These are phyloP conservation scores for Lentinula sp. DNA, from an alignment of 768 basidiomycete genomes.

Conservation along the genomic window DNA sequence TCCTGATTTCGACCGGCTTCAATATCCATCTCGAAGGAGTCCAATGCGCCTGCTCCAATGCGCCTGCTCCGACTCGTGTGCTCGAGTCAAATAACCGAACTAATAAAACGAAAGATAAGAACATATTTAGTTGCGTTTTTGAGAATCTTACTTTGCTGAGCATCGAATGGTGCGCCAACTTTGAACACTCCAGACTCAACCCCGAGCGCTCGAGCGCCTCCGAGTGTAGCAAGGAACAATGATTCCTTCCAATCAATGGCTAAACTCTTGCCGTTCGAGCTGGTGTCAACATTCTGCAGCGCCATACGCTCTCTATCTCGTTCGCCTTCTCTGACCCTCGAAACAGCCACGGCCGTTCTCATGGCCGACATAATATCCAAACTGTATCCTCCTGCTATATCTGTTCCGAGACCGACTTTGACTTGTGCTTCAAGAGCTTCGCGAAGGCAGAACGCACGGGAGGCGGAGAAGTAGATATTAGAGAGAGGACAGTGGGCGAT, in stretches of 20 bases:
- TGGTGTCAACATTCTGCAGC: not conserved
- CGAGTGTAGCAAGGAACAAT: constrained; percentile 74
- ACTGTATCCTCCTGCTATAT: constrained; percentile 83
- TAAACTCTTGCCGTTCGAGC: constrained; percentile 19
- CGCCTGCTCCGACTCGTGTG: constrained; percentile 43
- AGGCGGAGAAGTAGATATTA: constrained; percentile 78
- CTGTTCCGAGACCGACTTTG: constrained; percentile 76
- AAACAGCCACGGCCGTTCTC: constrained; percentile 70
- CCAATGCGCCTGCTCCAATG: constrained; percentile 64
- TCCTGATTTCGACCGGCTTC: not conserved
- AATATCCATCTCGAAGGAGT: constrained; percentile 53
- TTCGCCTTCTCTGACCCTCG: constrained; percentile 58
- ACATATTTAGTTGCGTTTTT: not conserved
- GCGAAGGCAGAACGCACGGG: constrained; percentile 58
- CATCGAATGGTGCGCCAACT: constrained; percentile 66
- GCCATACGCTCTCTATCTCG: constrained; percentile 17
- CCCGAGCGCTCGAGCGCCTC: constrained; percentile 68
- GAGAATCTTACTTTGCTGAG: constrained; percentile 59
- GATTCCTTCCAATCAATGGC: constrained; percentile 78
- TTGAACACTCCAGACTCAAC: constrained; percentile 51
- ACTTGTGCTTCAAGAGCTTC: constrained; percentile 64
- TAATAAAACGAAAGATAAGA: constrained; percentile 15
- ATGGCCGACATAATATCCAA: constrained; percentile 73
- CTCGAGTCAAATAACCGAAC: constrained; percentile 41
- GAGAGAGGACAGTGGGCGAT: constrained; percentile 88